A percentile compares a stretch with the other conserved stretches of the same genome.
Conservation (phyloP, 148 eudicot species). For the Vaccinium vitisidaea region DNA sequence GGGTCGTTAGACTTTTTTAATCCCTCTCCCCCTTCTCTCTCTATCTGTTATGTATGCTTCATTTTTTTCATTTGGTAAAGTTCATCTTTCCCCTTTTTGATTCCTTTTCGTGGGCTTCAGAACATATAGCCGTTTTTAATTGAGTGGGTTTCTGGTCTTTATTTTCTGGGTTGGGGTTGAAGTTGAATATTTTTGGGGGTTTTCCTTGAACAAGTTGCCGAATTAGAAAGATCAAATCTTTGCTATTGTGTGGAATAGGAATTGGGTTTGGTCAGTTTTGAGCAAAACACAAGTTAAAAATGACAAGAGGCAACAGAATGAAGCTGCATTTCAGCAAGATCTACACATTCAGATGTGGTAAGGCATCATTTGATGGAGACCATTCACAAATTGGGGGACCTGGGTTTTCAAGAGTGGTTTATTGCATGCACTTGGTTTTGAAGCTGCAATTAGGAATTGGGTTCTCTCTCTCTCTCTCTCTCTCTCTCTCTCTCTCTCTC, state of each 20-base stretch:
- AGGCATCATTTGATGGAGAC: slow-evolving; percentile 43
- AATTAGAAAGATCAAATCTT: slow-evolving; percentile 13
- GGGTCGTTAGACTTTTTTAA: background rate
- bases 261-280: slow-evolving; percentile 1
- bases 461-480: too few relatives aligned
- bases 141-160: slow-evolving; percentile 14
- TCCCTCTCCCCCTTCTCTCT: background rate
- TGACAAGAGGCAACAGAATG: slow-evolving; percentile 40
- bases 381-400: slow-evolving; percentile 83
- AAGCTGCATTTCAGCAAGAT: slow-evolving; percentile 77
- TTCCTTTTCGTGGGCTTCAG: background rate
- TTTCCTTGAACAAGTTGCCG: slow-evolving; percentile 11
- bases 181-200: slow-evolving; percentile 9
- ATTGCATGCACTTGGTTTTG: slow-evolving; percentile 53
- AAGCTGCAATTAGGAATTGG: slow-evolving; percentile 27
- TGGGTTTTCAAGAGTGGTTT: slow-evolving; percentile 85
- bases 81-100: background rate
- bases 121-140: background rate
- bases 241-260: background rate
- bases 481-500: too few relatives aligned
- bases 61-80: background rate
- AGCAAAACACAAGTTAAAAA: slow-evolving; percentile 3
- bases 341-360: slow-evolving; percentile 77
- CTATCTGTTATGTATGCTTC: background rate
- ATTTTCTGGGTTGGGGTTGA: slow-evolving; percentile 8